Evolutionary conservation across 371 early-diverging fungal species (phyloP), one percentile per base, ranked within the genome.

Genomic region (Cokeromyces recurvatus): DNA sequence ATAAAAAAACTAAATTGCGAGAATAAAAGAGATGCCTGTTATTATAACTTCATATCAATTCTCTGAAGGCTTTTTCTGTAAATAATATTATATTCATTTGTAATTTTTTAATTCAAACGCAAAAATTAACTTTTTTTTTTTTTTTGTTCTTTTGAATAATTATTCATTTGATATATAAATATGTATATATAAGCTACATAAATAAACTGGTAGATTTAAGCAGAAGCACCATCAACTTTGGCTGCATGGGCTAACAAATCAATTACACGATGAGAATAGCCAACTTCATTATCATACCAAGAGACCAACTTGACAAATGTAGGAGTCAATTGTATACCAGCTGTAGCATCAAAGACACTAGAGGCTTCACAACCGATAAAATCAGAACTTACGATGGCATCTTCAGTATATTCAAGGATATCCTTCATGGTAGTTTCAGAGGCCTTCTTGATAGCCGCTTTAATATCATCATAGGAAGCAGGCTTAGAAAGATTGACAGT

Each of bases 261-360:
- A 38, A 94, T 76, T 37, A 91, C 90, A 65, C 99, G 89, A 77
- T 77, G 79, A 34, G 94, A 91, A 87, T 99, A 99, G 58, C 97
- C 99, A 68, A 77, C 71, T 67, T 91, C 90, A 81, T 91, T 91
- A 65, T 90, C 90, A 71, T 92, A 98, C 97, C 98, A 99, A 38
- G 94, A 82, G 55, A 99, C 79, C 25, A 59, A 43, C 63, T 99
- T 99, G 81, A 99, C 93, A 68, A 99, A 99, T 59, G 84, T 92
- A 66, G 87, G 76, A 74, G 89, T 97, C 46, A 99, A 79, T 25
- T 90, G 84, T 54, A 99, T 99, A 69, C 97, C 97, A 51, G 99
- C 99, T 66, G 87, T 84, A 68, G 91, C 87, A 77, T 99, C 99
- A 57, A 98, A 92, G 77, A 98, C 89, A 72, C 89, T 91, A 45